These are phyloP conservation scores for Alternaria burnsii DNA, from an alignment of 2,329 filamentous ascomycete genomes.

Conservation along the genomic window DNA sequence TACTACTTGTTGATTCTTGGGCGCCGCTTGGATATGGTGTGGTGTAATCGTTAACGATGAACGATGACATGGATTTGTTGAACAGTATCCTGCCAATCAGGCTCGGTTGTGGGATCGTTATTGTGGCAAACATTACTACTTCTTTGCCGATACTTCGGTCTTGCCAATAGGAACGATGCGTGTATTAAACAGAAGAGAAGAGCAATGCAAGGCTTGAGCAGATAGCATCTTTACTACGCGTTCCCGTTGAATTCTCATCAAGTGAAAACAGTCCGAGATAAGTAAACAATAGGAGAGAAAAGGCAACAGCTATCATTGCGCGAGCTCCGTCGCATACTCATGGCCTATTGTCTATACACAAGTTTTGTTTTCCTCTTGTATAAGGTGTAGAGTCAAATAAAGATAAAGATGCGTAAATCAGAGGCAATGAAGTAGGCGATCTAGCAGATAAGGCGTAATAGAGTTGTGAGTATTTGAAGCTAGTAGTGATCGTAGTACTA, in stretches of 20 bases:
- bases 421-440: no score
- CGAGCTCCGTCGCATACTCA: no score
- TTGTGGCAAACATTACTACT: neutral
- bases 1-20: conserved; percentile 5
- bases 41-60: neutral
- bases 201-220: conserved; percentile 8
- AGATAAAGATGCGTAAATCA: no score
- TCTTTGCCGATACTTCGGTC: neutral
- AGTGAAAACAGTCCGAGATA: neutral
- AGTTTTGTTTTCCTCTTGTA: no score
- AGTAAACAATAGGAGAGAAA: no score
- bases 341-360: no score
- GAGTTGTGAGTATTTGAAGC: no score
- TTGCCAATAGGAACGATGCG: neutral
- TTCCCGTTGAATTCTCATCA: neutral
- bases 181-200: neutral
- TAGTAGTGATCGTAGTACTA: no score
- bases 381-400: no score
- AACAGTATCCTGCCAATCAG: neutral
- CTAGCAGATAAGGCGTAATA: no score
- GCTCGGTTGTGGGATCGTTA: neutral
- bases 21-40: conserved; percentile 1
- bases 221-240: neutral
- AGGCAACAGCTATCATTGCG: no score
- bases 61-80: neutral